These are phyloP conservation scores for Keqinozyma sinolaborantium DNA, from an alignment of 1,139 yeast genomes.

Conservation along the genomic window DNA sequence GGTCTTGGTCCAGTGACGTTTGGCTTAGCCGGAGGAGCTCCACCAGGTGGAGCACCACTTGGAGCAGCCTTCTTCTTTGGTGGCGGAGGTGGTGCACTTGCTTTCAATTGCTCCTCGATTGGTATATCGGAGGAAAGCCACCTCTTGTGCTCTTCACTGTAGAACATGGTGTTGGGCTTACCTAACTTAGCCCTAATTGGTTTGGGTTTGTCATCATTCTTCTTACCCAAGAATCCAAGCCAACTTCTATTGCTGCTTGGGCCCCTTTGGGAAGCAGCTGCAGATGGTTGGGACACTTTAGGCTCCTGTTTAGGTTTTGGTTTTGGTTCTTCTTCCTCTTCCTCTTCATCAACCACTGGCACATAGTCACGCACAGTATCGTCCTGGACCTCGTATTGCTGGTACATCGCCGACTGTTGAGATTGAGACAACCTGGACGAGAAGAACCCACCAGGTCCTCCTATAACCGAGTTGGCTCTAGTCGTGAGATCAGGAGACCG, in stretches of 20 bases:
- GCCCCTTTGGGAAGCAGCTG: constrained; percentile 10
- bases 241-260: constrained; percentile 28
- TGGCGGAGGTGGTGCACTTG: constrained; percentile 72
- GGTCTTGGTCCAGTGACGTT: background rate
- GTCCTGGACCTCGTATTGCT: constrained; percentile 46
- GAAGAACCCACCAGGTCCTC: constrained; percentile 28
- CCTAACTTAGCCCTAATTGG: constrained; percentile 86
- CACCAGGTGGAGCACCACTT: constrained; percentile 4
- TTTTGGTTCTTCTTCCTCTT: constrained; percentile 30
- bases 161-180: constrained; percentile 68
- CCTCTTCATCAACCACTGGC: constrained; percentile 45
- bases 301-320: constrained; percentile 11
- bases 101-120: constrained; percentile 63
- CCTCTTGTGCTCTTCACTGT: constrained; percentile 79
- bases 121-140: constrained; percentile 80
- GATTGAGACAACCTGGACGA: constrained; percentile 44
- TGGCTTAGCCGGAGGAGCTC: constrained; percentile 3
- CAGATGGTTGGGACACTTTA: constrained; percentile 12
- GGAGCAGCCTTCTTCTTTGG: constrained; percentile 44
- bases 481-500: constrained; percentile 47
- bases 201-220: constrained; percentile 60
- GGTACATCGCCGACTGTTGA: constrained; percentile 44
- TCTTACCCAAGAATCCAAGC: constrained; percentile 43
- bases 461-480: constrained; percentile 44
- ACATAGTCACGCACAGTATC: constrained; percentile 45